These are phyloP conservation scores for Zygnema cylindricum DNA, from an alignment of 139 green algal genomes.

Conservation along the genomic window DNA sequence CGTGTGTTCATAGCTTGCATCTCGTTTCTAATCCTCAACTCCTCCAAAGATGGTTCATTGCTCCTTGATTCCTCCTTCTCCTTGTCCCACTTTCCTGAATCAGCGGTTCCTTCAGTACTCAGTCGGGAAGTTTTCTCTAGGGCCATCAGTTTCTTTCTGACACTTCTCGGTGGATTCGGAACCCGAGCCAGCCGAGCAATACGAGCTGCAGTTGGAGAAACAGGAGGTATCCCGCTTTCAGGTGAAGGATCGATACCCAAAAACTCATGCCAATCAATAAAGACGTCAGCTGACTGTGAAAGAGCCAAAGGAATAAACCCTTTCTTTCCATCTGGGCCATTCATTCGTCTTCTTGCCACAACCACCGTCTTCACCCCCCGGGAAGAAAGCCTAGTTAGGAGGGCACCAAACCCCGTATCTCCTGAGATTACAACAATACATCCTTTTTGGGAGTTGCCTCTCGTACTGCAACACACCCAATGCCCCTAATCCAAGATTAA, in stretches of 20 bases:
- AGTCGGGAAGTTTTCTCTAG: neutral
- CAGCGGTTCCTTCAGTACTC: neutral
- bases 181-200: neutral
- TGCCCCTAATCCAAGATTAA: too few relatives aligned
- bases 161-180: neutral
- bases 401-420: slow-evolving; percentile 26
- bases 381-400: slow-evolving; percentile 31
- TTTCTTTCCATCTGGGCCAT: neutral
- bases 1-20: neutral
- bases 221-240: neutral
- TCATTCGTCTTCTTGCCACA: slow-evolving; percentile 9
- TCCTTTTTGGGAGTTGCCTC: neutral
- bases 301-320: slow-evolving; percentile 9
- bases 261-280: slow-evolving; percentile 33
- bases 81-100: neutral
- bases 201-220: neutral
- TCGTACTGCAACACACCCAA: too few relatives aligned
- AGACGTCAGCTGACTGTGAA: slow-evolving; percentile 19
- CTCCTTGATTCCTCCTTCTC: neutral
- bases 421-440: slow-evolving; percentile 46
- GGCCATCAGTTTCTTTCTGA: neutral
- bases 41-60: neutral
- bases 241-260: neutral
- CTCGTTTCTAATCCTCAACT: neutral
- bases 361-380: slow-evolving; percentile 31